Base-by-base conservation (phyloP, 345 rosid species). In the Raphanus sativus region DNA sequence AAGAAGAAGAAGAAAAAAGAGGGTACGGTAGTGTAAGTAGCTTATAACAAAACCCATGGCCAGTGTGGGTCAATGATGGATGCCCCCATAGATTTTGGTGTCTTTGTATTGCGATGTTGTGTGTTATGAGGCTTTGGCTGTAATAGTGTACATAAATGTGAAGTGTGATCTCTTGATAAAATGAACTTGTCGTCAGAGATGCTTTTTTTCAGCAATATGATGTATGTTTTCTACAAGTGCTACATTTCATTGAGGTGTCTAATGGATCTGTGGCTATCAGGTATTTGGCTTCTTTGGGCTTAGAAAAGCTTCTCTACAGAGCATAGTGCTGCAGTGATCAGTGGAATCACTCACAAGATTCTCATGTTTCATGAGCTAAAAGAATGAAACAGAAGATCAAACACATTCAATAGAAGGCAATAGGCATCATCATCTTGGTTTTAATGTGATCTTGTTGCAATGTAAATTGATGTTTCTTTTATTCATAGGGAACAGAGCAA, bases 1-100 rank as follows among this genome's bases (percentile, higher is more conserved):
- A 90, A 83, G 83, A 84, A 82, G 73, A 88, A 84, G 73, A 88
- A 84, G 66, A 62, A 70, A 75, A 75, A 81, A 64, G 77, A 74
- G 3, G 45, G 74, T n/a, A 12, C 3, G n/a, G 58, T 69, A 69
- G 65, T 36, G 62, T 38, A 73, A 75, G 69, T 62, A 60, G 73
- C 69, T 34, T 6, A 59, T 33, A 67, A 65, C 69, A 61, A 78
- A 4, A 21, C 21, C 50, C 32, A 59, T 71, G 45, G 9, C 5
- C 68, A 33, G 11, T 60, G 56, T 58, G 62, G 48, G 48, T 76
- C 50, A 71, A 26, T 42, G 72, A 21, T 21, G 21, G 21, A 21
- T 21, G 21, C 21, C 42, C n/a, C 48, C 21, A 0, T 59, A 21
- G 77, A 67, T 74, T 54, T 68, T 74, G 70, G 75, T 64, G 62